Evolutionary conservation across 2,329 filamentous ascomycete genomes (phyloP).

Genomic region (Juglanconis sp.): DNA sequence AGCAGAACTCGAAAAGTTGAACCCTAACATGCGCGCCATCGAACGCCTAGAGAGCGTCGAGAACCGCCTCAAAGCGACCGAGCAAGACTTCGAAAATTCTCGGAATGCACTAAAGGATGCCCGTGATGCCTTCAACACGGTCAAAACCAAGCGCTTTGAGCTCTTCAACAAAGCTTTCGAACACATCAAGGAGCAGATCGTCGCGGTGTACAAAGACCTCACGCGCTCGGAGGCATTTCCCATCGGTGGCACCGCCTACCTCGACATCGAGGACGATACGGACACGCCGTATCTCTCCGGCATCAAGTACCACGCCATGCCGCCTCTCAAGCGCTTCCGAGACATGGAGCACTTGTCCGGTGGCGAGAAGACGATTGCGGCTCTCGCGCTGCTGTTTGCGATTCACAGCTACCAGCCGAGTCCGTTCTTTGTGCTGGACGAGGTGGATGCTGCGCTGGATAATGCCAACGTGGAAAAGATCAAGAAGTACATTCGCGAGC

Average conservation of each 20-base stretch:
- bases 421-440: conserved; percentile 96
- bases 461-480: conserved; percentile 96
- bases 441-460: conserved; percentile 96
- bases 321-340: conserved; percentile 93
- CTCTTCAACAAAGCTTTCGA: conserved; percentile 93
- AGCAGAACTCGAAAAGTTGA: conserved; percentile 84
- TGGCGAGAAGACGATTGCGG: conserved; percentile 98
- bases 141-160: conserved; percentile 80
- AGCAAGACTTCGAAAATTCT: conserved; percentile 85
- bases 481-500: conserved; percentile 91
- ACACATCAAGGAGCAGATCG: conserved; percentile 94
- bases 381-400: conserved; percentile 90
- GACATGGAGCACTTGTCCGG: conserved; percentile 99
- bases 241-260: conserved; percentile 82
- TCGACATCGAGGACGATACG: conserved; percentile 91
- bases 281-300: conserved; percentile 93
- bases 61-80: conserved; percentile 74
- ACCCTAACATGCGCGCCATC: conserved; percentile 93
- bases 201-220: conserved; percentile 89
- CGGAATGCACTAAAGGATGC: conserved; percentile 70
- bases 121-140: conserved; percentile 76
- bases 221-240: conserved; percentile 89
- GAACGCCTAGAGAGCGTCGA: conserved; percentile 87
- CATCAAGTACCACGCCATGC: conserved; percentile 99
- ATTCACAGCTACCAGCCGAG: conserved; percentile 94